Evolutionary conservation across 176 grass and related monocot genomes (phyloP).

Genomic region (Lolium perenne): DNA sequence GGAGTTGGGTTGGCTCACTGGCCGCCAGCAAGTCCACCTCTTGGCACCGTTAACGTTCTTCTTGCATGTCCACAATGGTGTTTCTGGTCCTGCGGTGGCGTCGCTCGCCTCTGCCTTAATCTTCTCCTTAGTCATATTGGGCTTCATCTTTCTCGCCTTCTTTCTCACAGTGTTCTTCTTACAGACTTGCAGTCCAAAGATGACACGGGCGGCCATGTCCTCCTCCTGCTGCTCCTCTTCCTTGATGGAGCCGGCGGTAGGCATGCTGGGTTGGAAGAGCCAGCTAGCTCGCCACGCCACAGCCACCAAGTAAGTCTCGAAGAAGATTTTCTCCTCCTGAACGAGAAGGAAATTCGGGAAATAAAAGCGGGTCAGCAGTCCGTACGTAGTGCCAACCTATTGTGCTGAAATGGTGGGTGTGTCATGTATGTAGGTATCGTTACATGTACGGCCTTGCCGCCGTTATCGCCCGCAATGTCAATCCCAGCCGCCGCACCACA

Average conservation of each 20-base stretch:
- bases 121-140: conserved; percentile 26
- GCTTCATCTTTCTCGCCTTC: neutral
- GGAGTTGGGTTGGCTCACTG: neutral
- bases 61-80: conserved; percentile 32
- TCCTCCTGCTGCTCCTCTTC: neutral
- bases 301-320: conserved; percentile 37
- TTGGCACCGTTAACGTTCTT: conserved; percentile 45
- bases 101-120: conserved; percentile 29
- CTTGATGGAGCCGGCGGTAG: neutral
- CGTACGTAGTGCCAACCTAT: neutral
- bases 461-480: neutral
- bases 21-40: neutral
- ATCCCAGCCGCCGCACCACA: neutral
- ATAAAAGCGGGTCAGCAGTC: neutral
- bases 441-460: neutral
- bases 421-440: neutral
- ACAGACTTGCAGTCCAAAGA: neutral
- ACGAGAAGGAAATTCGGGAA: neutral
- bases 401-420: neutral
- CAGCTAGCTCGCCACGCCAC: conserved; percentile 35
- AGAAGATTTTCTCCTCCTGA: conserved; percentile 41
- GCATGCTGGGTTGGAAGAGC: conserved; percentile 37
- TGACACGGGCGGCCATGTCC: neutral
- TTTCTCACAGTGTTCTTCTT: neutral
- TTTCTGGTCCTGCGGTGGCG: too few species aligned